Conservation (phyloP, 2,329 filamentous ascomycete species). For the Fusarium virguliforme region DNA sequence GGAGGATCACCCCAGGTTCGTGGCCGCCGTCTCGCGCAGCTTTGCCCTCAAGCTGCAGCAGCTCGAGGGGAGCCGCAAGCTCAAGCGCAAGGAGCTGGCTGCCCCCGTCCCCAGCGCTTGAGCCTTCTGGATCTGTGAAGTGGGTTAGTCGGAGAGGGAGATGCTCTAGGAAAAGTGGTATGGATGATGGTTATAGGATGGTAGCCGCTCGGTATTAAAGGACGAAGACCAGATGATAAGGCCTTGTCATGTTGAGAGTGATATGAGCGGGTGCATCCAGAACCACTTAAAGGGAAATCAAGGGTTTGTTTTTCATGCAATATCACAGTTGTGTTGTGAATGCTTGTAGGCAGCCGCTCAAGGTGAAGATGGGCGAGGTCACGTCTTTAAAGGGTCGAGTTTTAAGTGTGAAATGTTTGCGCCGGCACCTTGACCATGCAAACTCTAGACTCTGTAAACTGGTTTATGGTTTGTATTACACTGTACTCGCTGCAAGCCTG, state of each 20-base stretch:
- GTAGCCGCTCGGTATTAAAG: background rate
- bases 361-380: background rate
- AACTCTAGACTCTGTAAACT: background rate
- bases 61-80: conserved; percentile 44
- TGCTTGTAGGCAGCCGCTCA: background rate
- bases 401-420: background rate
- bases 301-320: background rate
- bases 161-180: conserved; percentile 6
- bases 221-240: background rate
- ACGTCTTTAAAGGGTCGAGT: background rate
- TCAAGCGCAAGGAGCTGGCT: conserved; percentile 53
- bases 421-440: background rate
- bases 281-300: background rate
- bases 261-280: conserved; percentile 1
- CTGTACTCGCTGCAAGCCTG: too few relatives aligned
- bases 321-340: background rate
- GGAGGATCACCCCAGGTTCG: conserved; percentile 51
- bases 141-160: background rate
- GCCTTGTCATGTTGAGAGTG: background rate
- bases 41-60: conserved; percentile 53
- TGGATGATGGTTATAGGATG: conserved; percentile 6
- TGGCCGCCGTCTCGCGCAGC: conserved; percentile 52
- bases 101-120: conserved; percentile 33
- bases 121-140: background rate
- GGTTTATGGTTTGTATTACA: too few relatives aligned